These are phyloP conservation scores for Hylodesmum podocarpum DNA, from an alignment of 306 rosid species.

Conservation along the genomic window DNA sequence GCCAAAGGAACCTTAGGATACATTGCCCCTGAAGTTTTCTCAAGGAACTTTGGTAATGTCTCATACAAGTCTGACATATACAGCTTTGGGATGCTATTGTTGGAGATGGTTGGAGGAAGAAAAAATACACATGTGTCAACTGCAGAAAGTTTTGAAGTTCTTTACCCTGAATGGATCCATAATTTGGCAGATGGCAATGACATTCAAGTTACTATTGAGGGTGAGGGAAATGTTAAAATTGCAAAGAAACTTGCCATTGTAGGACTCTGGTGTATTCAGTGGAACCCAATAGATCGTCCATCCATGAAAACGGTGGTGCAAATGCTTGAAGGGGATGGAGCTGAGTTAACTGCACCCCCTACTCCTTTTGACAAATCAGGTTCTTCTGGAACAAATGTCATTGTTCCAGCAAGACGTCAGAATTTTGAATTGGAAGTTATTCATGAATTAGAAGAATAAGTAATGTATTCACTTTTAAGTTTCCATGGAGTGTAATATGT, in stretches of 20 bases:
- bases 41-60: neutral
- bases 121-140: neutral
- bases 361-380: constrained; percentile 22
- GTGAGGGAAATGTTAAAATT: neutral
- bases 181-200: constrained; percentile 37
- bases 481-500: neutral
- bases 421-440: constrained; percentile 26
- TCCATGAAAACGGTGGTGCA: neutral
- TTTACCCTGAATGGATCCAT: neutral
- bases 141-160: constrained; percentile 32
- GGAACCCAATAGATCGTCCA: neutral
- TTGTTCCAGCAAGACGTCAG: neutral
- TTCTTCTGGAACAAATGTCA: neutral
- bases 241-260: neutral
- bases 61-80: constrained; percentile 39
- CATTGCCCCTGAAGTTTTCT: constrained; percentile 9
- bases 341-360: constrained; percentile 9
- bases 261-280: neutral
- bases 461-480: neutral
- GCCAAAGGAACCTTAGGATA: constrained; percentile 37
- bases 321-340: neutral
- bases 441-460: constrained; percentile 17
- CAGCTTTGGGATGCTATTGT: neutral
- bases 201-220: neutral
- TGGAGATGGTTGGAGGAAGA: neutral